Percentiles rank a stretch among this genome's conserved stretches.
phyloP scores from a whole-genome alignment of 1,284 basidiomycete genomes.

The Fistulina hepatica region DNA sequence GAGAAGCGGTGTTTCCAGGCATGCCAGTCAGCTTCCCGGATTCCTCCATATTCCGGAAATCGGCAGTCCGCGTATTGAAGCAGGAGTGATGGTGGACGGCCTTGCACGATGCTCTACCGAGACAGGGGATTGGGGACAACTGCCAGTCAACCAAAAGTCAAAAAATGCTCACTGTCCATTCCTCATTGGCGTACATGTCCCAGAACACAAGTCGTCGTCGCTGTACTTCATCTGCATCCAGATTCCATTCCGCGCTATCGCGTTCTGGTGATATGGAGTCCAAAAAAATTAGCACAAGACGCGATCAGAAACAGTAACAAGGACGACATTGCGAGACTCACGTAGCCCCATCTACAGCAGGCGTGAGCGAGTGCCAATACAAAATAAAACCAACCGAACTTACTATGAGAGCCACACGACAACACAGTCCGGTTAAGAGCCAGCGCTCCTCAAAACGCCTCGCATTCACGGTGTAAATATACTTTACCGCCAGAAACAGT shows the following conservation, averaged over 20 bases:
- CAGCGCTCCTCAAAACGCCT: slow-evolving; percentile 35
- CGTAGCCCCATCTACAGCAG: slow-evolving; percentile 38
- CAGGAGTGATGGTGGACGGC: slow-evolving; percentile 35
- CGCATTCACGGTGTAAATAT: slow-evolving; percentile 34
- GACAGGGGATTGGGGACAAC: background rate
- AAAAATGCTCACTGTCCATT: slow-evolving; percentile 32
- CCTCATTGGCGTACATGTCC: slow-evolving; percentile 42
- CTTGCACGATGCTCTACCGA: slow-evolving; percentile 36
- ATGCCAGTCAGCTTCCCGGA: slow-evolving; percentile 26
- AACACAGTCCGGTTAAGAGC: slow-evolving; percentile 35
- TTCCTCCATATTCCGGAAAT: slow-evolving; percentile 36
- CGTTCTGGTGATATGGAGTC: slow-evolving; percentile 28
- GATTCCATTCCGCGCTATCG: slow-evolving; percentile 40
- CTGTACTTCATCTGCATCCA: slow-evolving; percentile 37
- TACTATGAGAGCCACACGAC: slow-evolving; percentile 34
- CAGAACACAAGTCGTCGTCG: slow-evolving; percentile 40
- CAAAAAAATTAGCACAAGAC: background rate
- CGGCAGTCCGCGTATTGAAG: slow-evolving; percentile 37
- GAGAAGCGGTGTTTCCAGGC: slow-evolving; percentile 38
- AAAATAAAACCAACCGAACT: slow-evolving; percentile 15
- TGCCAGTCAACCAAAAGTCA: slow-evolving; percentile 5
- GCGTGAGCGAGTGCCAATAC: background rate
- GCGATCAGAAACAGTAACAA: background rate
- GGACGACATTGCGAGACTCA: slow-evolving; percentile 20
- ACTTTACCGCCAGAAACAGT: slow-evolving; percentile 35